Evolutionary conservation across 345 rosid species (phyloP), one percentile per base, ranked within the genome.

Genomic region (Euphorbia tirucalli): DNA sequence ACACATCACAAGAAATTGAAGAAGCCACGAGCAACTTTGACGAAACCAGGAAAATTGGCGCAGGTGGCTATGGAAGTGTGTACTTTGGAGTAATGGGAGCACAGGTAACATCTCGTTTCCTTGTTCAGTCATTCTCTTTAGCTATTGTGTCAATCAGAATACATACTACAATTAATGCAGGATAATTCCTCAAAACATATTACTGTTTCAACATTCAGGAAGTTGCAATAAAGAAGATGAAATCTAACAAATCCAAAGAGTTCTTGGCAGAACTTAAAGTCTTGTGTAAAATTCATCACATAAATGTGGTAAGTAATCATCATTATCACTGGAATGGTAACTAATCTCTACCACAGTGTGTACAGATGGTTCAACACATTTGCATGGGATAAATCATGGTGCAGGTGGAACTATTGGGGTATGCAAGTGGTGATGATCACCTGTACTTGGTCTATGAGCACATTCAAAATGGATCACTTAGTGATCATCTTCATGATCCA

Each of bases 211-310:
- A 75, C 31, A 16, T 67, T 63, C 71, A 87, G 91, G 91, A 89
- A 78, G 89, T 82, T 71, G 94, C 91, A 6, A 75, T 85, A 72
- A 87, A 87, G 91, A 80, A 85, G 86, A 89, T 85, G 94, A 80
- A 76, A 77, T 89, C 88, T 2, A 89, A 78, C 81, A 89, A 89
- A 71, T 84, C 90, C 30, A 85, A 80, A 67, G 88, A 89, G 81
- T 89, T 89, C 75, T 85, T 85, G 24, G 90, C 86, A 22, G 90
- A 89, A 82, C 86, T 89, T 60, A 89, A 85, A 82, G 90, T 87
- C 77, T 62, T 85, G 63, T 83, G 88, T 80, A 89, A 85, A 81
- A 72, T 89, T 74, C 91, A 87, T 81, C 90, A 87, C 74, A 87
- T 83, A 30, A 89, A 87, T 72, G 88, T 85, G 85, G 94, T 87